phyloP scores from a whole-genome alignment of 2,329 filamentous ascomycete genomes.

The Ceratocystis eucalypticola region DNA sequence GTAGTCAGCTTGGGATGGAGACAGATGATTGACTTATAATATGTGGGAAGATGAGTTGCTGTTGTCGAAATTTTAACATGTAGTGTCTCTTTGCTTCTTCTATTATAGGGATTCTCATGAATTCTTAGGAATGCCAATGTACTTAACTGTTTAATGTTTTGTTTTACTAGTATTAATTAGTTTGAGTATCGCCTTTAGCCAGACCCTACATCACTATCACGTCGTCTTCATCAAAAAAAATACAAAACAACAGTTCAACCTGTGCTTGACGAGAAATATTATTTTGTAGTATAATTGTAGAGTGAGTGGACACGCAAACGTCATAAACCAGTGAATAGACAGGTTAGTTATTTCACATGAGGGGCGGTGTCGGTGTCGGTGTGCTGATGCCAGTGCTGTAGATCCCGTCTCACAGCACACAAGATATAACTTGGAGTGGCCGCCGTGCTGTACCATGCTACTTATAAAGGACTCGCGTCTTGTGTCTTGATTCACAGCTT shows the following conservation, averaged over 20 bases:
- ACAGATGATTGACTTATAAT: background rate
- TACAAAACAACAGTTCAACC: background rate
- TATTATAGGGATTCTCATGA: background rate
- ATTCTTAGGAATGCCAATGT: background rate
- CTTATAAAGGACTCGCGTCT: background rate
- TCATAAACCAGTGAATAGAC: background rate
- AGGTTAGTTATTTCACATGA: background rate
- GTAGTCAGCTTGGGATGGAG: background rate
- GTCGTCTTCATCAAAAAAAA: background rate
- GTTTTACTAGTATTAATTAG: constrained; percentile 6
- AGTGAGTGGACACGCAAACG: background rate
- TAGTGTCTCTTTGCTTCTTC: background rate
- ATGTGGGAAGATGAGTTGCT: background rate
- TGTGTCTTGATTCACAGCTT: background rate
- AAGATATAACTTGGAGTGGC: background rate
- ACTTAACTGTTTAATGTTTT: background rate
- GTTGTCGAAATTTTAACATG: background rate
- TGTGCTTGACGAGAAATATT: background rate
- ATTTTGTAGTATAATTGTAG: background rate
- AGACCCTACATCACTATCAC: background rate
- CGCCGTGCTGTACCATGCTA: background rate
- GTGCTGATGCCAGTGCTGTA: constrained; percentile 9
- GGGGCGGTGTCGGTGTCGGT: background rate
- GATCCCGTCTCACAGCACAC: constrained; percentile 3
- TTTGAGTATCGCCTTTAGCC: constrained; percentile 3